Conservation (phyloP, 2,329 filamentous ascomycete genomes). For the Ophiocordyceps polyrhachis-furcata region DNA sequence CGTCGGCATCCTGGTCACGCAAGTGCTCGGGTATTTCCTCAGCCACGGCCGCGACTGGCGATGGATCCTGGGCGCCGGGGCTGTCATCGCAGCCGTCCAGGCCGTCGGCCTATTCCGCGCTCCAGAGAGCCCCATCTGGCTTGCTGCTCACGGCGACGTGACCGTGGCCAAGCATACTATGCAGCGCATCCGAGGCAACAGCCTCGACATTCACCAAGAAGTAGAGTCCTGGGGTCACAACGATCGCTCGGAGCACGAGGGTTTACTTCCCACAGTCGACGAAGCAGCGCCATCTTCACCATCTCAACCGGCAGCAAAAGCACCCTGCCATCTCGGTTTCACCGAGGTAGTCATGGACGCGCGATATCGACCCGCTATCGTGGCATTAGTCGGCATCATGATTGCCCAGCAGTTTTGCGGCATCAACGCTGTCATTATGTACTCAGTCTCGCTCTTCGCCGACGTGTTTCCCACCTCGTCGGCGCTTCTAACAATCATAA, state of each 20-base stretch:
- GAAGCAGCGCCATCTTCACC: slow-evolving; percentile 3
- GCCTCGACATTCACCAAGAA: slow-evolving; percentile 55
- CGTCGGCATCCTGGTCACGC: slow-evolving; percentile 67
- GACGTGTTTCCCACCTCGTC: slow-evolving; percentile 67
- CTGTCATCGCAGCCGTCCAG: slow-evolving; percentile 48
- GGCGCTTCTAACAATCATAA: slow-evolving; percentile 66
- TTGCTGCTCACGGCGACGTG: slow-evolving; percentile 48
- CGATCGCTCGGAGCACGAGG: slow-evolving; percentile 41
- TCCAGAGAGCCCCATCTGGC: slow-evolving; percentile 76
- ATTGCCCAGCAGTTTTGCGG: slow-evolving; percentile 80
- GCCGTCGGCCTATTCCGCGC: slow-evolving; percentile 53
- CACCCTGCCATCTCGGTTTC: slow-evolving; percentile 33
- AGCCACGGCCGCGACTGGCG: slow-evolving; percentile 69
- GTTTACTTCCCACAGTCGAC: slow-evolving; percentile 33
- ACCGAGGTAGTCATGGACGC: slow-evolving; percentile 47
- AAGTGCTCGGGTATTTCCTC: slow-evolving; percentile 72
- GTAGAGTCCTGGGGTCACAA: slow-evolving; percentile 38
- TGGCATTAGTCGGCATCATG: slow-evolving; percentile 83
- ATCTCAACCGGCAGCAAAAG: slow-evolving; percentile 1
- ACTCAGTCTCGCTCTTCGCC: slow-evolving; percentile 77
- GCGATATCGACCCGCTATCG: slow-evolving; percentile 51
- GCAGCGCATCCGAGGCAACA: slow-evolving; percentile 54
- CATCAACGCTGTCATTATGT: slow-evolving; percentile 98
- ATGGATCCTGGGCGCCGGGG: slow-evolving; percentile 58
- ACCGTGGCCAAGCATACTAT: slow-evolving; percentile 47